A percentile compares a stretch with the other conserved stretches of the same genome.
These are phyloP conservation scores for Luvunga scandens DNA, from an alignment of 345 rosid genomes.

Conservation along the genomic window DNA sequence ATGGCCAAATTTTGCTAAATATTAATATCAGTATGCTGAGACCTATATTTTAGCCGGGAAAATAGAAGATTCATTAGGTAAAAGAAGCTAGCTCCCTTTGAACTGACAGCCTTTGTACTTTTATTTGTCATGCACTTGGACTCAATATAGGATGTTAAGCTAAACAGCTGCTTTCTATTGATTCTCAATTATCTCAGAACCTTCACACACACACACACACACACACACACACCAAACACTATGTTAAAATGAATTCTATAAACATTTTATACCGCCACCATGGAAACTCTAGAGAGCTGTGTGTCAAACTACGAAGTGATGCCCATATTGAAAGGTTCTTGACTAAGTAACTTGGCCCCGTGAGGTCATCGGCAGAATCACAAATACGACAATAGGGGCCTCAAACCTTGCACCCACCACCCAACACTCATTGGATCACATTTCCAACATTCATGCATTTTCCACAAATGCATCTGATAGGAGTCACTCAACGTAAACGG, in stretches of 20 bases:
- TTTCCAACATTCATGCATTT: too few relatives aligned
- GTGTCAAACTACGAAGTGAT: constrained; percentile 57
- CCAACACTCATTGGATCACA: constrained; percentile 59
- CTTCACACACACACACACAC: not conserved
- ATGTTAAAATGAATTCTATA: not conserved
- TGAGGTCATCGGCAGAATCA: constrained; percentile 64
- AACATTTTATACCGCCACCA: not conserved
- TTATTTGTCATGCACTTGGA: too few relatives aligned
- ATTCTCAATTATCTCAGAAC: not conserved
- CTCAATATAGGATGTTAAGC: too few relatives aligned
- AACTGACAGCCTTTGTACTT: not conserved
- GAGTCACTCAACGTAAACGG: too few relatives aligned
- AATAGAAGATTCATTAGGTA: not conserved
- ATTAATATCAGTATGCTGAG: too few relatives aligned
- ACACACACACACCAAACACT: not conserved
- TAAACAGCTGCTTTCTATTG: not conserved
- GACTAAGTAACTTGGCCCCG: constrained; percentile 72
- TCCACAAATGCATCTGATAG: not conserved
- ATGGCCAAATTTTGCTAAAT: not conserved
- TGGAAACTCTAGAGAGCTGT: constrained; percentile 39
- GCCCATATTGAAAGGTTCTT: constrained; percentile 90
- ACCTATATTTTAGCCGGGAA: not conserved
- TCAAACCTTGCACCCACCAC: constrained; percentile 63
- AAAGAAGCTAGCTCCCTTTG: not conserved
- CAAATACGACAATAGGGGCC: constrained; percentile 79